Percentiles rank a stretch among this genome's conserved stretches.
phyloP scores from a whole-genome alignment of 805 yeast species.

The Candida palmyrensis region DNA sequence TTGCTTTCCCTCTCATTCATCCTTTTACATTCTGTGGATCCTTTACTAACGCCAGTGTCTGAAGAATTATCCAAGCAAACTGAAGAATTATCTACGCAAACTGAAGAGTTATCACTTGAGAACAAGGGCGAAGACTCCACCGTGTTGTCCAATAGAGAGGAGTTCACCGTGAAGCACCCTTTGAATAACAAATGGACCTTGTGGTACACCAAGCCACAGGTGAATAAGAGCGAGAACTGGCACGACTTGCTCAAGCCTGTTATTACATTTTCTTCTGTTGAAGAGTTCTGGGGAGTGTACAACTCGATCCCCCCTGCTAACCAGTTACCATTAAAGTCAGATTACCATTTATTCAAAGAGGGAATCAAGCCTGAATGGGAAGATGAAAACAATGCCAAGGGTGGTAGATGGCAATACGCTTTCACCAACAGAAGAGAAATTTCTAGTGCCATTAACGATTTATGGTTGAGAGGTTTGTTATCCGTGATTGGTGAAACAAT shows the following conservation, averaged over 20 bases:
- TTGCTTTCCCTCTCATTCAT: not conserved
- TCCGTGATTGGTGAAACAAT: conserved; percentile 94
- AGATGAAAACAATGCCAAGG: conserved; percentile 77
- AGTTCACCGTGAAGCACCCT: conserved; percentile 80
- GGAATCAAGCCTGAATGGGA: conserved; percentile 99
- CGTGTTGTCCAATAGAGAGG: conserved; percentile 54
- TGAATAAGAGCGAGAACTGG: conserved; percentile 79
- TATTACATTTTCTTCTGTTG: conserved; percentile 88
- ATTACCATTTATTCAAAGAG: conserved; percentile 91
- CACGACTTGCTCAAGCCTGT: conserved; percentile 88
- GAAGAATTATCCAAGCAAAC: too few species aligned
- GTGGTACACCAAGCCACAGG: conserved; percentile 95
- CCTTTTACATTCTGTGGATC: too few species aligned
- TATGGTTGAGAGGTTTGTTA: conserved; percentile 87
- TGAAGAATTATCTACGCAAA: conserved; percentile 40
- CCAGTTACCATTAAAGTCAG: conserved; percentile 87
- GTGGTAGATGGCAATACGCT: conserved; percentile 84
- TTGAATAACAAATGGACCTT: conserved; percentile 88
- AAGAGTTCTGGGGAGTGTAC: conserved; percentile 98
- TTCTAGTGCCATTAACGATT: conserved; percentile 66
- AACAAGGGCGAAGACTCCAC: conserved; percentile 38
- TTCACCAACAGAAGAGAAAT: conserved; percentile 64
- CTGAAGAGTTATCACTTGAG: conserved; percentile 40
- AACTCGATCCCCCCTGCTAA: conserved; percentile 89
- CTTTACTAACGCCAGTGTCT: too few species aligned